Base-by-base conservation (phyloP, 257 asterid genomes). In the Coffea canephora region DNA sequence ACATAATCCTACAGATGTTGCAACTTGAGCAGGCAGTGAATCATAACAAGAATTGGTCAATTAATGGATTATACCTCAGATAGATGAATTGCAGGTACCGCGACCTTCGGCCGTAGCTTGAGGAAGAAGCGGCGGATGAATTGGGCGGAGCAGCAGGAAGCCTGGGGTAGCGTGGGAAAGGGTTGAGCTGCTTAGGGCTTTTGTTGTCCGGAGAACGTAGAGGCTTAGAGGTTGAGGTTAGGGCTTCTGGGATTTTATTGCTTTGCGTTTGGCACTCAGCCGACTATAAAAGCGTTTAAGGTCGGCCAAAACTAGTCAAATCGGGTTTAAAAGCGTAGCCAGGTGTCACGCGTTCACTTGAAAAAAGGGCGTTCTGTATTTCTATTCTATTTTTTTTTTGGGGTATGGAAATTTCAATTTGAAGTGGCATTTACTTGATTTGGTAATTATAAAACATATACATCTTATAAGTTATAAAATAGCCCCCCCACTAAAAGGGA, bases 161-260 rank as follows among this genome's bases (percentile, higher is more conserved):
- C 43, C 43, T 5, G 43, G 43, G 43, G 0, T 39, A 39, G 43
- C 43, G 43, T 3, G 43, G 43, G 5, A 19, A 8, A 55, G 52
- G 66, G 25, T 55, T 27, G 49, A 31, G 45, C n/a, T 68, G 18
- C 36, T 34, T 73, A 73, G 77, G 77, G 66, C 77, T 73, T 73
- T 15, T 8, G 66, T 64, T 31, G 50, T 15, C 7, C 3, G 27
- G 23, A 52, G 36, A 50, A 52, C 4, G 52, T 39, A 19, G 43
- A 18, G 50, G 34, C 1, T 23, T 39, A 19, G 43, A 18, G 50
- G 34, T 1, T 23, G 49, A 34, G 48, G 41, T 57, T 74, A 46
- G n/a, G 78, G 55, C 50, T 21, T 39, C 8, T 59, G 21, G 34
- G 34, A 31, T 19, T 45, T 71, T 39, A 25, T 21, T 39, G 75